Percentiles rank a stretch among this genome's conserved stretches.
Conservation (phyloP, 108 stramenopile genomes). For the Hondaea fermentalgiana region DNA sequence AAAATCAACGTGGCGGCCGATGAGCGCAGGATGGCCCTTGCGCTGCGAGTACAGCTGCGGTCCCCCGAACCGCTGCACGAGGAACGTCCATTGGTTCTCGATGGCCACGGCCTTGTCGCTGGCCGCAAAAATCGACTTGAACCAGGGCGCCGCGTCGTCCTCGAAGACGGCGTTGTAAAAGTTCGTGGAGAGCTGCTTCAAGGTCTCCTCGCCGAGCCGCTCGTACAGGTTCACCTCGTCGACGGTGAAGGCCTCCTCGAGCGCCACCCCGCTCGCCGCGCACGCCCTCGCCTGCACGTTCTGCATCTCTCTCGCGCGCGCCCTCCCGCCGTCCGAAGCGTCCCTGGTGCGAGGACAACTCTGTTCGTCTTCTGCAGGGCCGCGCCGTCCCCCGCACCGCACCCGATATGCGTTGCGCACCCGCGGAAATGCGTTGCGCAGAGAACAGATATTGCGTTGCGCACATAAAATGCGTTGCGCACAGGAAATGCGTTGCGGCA, state of each 20-base stretch:
- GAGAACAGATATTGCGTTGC: too few species aligned
- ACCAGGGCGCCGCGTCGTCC: slow-evolving; percentile 13
- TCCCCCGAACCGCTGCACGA: slow-evolving; percentile 30
- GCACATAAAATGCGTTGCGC: too few species aligned
- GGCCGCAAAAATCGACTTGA: slow-evolving; percentile 31
- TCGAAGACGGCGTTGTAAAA: slow-evolving; percentile 20
- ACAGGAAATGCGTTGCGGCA: too few species aligned
- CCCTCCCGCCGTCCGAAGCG: background rate
- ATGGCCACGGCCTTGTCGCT: slow-evolving; percentile 33
- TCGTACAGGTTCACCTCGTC: slow-evolving; percentile 33
- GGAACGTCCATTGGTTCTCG: slow-evolving; percentile 27
- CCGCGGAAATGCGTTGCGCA: too few species aligned
- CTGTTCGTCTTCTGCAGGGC: too few species aligned
- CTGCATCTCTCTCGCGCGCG: background rate
- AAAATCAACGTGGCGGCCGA: slow-evolving; percentile 27
- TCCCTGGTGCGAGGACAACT: too few species aligned
- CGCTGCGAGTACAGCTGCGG: slow-evolving; percentile 29
- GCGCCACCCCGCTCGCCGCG: slow-evolving; percentile 25
- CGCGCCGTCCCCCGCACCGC: too few species aligned
- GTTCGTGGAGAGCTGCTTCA: slow-evolving; percentile 14
- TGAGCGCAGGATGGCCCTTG: slow-evolving; percentile 29
- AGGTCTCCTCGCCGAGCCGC: slow-evolving; percentile 30
- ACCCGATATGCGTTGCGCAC: too few species aligned
- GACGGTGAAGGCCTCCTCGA: slow-evolving; percentile 25
- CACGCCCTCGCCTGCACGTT: slow-evolving; percentile 7